phyloP scores from a whole-genome alignment of 2,329 filamentous ascomycete species.

The Penicillium sp. region DNA sequence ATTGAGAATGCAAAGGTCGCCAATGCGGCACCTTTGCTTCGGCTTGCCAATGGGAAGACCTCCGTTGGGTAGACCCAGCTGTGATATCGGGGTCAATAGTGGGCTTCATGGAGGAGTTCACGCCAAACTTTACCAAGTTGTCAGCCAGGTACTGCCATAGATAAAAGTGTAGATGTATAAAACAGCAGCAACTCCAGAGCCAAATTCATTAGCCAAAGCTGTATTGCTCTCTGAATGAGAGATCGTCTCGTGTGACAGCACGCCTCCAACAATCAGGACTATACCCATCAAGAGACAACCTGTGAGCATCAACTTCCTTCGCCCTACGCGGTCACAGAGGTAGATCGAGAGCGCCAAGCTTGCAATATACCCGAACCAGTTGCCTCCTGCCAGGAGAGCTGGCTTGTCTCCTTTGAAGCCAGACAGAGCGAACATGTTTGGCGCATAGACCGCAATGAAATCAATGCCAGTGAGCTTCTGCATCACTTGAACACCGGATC shows the following conservation, averaged over 20 bases:
- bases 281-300: slow-evolving; percentile 22
- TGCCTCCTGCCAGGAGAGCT: slow-evolving; percentile 22
- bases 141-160: slow-evolving; percentile 28
- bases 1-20: slow-evolving; percentile 29
- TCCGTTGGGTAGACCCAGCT: slow-evolving; percentile 28
- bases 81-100: too few relatives aligned
- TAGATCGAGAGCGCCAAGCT: slow-evolving; percentile 20
- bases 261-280: slow-evolving; percentile 22
- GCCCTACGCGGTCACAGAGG: slow-evolving; percentile 15
- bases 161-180: slow-evolving; percentile 27
- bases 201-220: slow-evolving; percentile 15
- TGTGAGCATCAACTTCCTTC: slow-evolving; percentile 24
- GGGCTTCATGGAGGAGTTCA: too few relatives aligned
- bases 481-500: slow-evolving; percentile 23
- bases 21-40: slow-evolving; percentile 23
- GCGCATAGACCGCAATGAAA: slow-evolving; percentile 24
- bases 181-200: slow-evolving; percentile 21
- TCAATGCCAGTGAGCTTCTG: slow-evolving; percentile 26
- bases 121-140: slow-evolving; percentile 27
- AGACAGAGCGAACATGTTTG: slow-evolving; percentile 21
- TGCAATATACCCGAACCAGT: slow-evolving; percentile 24
- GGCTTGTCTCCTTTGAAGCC: slow-evolving; percentile 23
- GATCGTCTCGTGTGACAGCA: slow-evolving; percentile 18
- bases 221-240: slow-evolving; percentile 12
- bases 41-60: slow-evolving; percentile 22